Evolutionary conservation across 768 basidiomycete genomes (phyloP).

Genomic region (Russula ochroleuca): DNA sequence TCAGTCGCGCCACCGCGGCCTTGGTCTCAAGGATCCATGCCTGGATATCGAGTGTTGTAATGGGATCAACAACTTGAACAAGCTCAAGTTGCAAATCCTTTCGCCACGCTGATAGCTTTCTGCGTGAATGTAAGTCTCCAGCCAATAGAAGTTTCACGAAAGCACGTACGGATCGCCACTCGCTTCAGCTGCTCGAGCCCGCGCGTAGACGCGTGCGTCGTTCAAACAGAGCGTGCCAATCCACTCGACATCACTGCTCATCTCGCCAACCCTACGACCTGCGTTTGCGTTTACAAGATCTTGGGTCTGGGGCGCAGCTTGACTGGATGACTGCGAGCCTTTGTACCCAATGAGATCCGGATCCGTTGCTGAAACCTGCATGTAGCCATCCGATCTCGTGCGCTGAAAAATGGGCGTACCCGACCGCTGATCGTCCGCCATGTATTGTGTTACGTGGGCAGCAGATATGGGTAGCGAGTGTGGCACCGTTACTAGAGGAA

Average conservation of each 20-base stretch:
- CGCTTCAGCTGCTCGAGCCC: background rate
- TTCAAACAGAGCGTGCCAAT: background rate
- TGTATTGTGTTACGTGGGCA: too few relatives aligned
- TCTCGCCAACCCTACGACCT: background rate
- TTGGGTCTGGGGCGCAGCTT: too few relatives aligned
- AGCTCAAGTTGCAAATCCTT: background rate
- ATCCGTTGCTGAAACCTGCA: too few relatives aligned
- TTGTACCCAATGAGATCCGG: too few relatives aligned
- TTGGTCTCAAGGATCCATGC: constrained; percentile 1
- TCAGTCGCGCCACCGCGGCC: background rate
- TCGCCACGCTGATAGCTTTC: background rate
- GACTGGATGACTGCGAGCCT: too few relatives aligned
- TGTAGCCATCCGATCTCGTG: too few relatives aligned
- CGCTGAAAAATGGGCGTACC: background rate
- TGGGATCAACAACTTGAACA: background rate
- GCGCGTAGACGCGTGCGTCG: background rate
- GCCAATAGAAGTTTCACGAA: background rate
- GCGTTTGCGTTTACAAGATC: background rate
- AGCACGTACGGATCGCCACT: background rate
- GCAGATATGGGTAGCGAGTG: background rate
- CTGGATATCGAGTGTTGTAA: background rate
- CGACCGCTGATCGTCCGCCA: background rate
- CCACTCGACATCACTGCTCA: background rate
- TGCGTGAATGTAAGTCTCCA: background rate
- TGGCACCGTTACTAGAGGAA: too few relatives aligned